Percentiles rank a stretch among this genome's conserved stretches.
Conservation (phyloP, 2,329 filamentous ascomycete genomes). For the Pestalotiopsis sp. region DNA sequence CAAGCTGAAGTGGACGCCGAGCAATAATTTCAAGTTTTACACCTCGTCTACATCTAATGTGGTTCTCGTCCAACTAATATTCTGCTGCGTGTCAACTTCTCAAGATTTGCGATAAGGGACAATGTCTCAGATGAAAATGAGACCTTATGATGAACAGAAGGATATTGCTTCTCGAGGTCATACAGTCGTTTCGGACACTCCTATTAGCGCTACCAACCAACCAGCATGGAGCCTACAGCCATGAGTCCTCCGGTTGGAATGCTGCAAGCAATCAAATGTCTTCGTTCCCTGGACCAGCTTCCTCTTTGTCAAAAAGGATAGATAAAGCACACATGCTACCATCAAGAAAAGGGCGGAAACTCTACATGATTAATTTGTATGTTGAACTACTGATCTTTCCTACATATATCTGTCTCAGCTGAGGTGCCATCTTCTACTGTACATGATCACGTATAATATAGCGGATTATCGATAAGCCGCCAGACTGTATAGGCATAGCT, state of each 20-base stretch:
- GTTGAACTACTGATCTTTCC: background rate
- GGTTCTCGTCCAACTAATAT: background rate
- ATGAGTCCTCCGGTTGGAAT: background rate
- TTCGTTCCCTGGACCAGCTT: background rate
- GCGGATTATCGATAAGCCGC: constrained; percentile 5
- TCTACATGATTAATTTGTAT: background rate
- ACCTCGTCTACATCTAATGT: background rate
- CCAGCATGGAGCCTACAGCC: background rate
- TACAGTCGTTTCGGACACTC: background rate
- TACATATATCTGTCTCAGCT: background rate
- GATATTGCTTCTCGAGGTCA: background rate
- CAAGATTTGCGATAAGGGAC: background rate
- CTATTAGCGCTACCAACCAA: background rate
- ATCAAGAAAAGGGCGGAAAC: background rate
- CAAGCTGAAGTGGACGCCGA: background rate
- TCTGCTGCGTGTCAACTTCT: background rate
- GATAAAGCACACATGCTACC: background rate
- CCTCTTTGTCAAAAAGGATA: background rate
- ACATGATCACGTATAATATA: background rate
- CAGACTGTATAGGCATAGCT: no score
- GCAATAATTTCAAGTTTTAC: background rate
- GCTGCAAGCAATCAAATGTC: background rate
- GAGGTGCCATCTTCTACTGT: no score
- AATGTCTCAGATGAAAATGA: background rate
- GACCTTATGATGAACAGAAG: background rate